A percentile compares a stretch with the other conserved stretches of the same genome.
Conservation (phyloP, 805 yeast genomes). For the Barnettozyma pratensis region DNA sequence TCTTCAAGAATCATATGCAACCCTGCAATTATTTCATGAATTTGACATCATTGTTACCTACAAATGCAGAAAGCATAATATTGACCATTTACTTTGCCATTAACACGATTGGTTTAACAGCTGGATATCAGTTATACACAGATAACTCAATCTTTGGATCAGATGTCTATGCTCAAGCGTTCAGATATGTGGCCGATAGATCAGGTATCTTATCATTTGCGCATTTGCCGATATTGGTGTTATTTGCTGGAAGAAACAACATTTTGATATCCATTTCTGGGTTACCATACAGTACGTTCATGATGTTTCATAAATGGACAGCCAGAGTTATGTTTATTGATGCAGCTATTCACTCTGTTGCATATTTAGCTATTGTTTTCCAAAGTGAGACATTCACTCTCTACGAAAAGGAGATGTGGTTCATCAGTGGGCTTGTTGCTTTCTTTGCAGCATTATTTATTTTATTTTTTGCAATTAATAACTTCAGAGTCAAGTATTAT, state of each 20-base stretch:
- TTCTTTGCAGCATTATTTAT: conserved; percentile 6
- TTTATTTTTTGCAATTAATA: conserved; percentile 25
- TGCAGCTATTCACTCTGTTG: conserved; percentile 41
- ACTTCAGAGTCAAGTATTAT: conserved; percentile 49
- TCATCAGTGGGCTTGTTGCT: conserved; percentile 17
- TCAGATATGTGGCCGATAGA: conserved; percentile 17
- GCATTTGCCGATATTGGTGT: conserved; percentile 47
- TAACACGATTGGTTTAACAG: conserved; percentile 10
- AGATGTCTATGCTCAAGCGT: conserved; percentile 4
- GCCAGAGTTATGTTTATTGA: conserved; percentile 43
- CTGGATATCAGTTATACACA: conserved; percentile 10
- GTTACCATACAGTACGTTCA: conserved; percentile 57
- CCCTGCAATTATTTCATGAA: conserved; percentile 11
- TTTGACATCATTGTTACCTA: conserved; percentile 19
- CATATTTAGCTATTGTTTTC: conserved; percentile 7
- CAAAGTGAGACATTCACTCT: neutral
- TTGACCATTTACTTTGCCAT: conserved; percentile 28
- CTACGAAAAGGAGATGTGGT: conserved; percentile 8
- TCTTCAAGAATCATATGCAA: conserved; percentile 18
- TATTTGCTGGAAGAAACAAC: conserved; percentile 74
- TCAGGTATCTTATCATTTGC: conserved; percentile 28
- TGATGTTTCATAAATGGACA: conserved; percentile 63
- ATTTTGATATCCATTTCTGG: conserved; percentile 57
- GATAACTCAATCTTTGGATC: conserved; percentile 19
- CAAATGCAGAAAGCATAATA: conserved; percentile 23